phyloP scores from a whole-genome alignment of 2,329 filamentous ascomycete genomes.

The Gaeumannomyces tritici region DNA sequence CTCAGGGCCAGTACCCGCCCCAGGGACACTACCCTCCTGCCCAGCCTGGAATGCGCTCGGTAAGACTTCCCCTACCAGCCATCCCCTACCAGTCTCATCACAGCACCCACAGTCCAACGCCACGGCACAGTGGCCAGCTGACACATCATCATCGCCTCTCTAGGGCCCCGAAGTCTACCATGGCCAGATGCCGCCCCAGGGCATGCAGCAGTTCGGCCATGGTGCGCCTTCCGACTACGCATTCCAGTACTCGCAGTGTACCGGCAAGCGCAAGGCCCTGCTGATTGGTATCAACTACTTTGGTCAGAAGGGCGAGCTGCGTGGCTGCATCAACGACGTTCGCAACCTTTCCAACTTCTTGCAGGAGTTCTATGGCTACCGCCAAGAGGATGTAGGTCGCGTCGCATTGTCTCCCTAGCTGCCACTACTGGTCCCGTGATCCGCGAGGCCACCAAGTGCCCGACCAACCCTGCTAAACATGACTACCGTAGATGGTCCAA shows the following conservation, averaged over 20 bases:
- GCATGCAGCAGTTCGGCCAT: slow-evolving; percentile 47
- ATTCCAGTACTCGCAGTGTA: slow-evolving; percentile 92
- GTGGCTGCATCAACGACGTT: slow-evolving; percentile 95
- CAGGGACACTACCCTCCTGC: slow-evolving; percentile 3
- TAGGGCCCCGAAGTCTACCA: too few species aligned
- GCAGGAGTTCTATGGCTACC: slow-evolving; percentile 82
- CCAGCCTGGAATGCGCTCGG: too few species aligned
- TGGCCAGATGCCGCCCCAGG: slow-evolving; percentile 24
- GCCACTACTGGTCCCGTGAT: too few species aligned
- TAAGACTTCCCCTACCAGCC: too few species aligned
- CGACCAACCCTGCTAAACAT: too few species aligned
- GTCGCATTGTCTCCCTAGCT: too few species aligned
- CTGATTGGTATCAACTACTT: slow-evolving; percentile 97
- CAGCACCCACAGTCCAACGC: too few species aligned
- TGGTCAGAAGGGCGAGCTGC: slow-evolving; percentile 77
- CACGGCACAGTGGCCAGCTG: too few species aligned
- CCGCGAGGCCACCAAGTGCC: too few species aligned
- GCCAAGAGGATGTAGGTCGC: slow-evolving; percentile 58
- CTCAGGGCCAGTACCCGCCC: slow-evolving; percentile 6
- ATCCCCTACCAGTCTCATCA: too few species aligned
- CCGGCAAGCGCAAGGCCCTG: slow-evolving; percentile 77
- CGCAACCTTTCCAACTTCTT: slow-evolving; percentile 93
- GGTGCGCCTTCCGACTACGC: slow-evolving; percentile 53
- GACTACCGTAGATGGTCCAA: slow-evolving; percentile 60
- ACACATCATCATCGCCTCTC: too few species aligned